Base-by-base conservation (phyloP, 2,329 filamentous ascomycete species). In the Ophiostoma sp. region DNA sequence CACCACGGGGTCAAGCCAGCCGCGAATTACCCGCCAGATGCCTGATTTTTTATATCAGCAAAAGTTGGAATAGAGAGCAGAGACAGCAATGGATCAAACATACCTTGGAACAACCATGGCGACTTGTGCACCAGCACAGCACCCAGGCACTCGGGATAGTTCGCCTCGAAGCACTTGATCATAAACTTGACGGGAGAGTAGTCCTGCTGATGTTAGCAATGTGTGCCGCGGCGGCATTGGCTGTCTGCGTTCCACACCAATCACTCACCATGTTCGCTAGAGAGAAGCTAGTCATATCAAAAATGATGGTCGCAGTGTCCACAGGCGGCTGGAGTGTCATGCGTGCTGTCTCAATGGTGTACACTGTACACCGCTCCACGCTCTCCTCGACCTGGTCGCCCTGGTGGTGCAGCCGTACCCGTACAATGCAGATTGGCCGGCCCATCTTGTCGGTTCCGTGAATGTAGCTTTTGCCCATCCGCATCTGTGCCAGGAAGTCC, bases 101-200 rank as follows among this genome's bases (percentile, higher is more conserved):
- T 78, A 89, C 91, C 89, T 82, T 96, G 93, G 81, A 99, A 99
- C 63, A 99, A 82, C 95, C 95, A 99, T 3, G 95, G 95, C 0
- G 95, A 89, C 78, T 97, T 97, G 82, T 99, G 95, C 49, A 99
- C 92, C 63, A 98, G 85, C 2, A 98, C 92, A 2, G 90, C 85
- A 41, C 94, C 95, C 0, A 99, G 84, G 64, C 88, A 94, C 78
- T 99, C 95, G 0, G 95, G 95, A 74, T 98, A 99, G 77, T 99
- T 98, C 70, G 95, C 95, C 80, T 99, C 95, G 76, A 99, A 99
- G 78, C 93, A 97, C 79, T 97, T 96, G 78, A 99, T 97, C 90
- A 99, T 97, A 80, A 98, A 99, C 76, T 97, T 99, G 69, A 99
- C 92, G 0, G 95, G 94, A 0, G 91, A 87, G 77, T 98, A 98